These are phyloP conservation scores for Leccinum uliginosum DNA, from an alignment of 768 basidiomycete species.

Conservation along the genomic window DNA sequence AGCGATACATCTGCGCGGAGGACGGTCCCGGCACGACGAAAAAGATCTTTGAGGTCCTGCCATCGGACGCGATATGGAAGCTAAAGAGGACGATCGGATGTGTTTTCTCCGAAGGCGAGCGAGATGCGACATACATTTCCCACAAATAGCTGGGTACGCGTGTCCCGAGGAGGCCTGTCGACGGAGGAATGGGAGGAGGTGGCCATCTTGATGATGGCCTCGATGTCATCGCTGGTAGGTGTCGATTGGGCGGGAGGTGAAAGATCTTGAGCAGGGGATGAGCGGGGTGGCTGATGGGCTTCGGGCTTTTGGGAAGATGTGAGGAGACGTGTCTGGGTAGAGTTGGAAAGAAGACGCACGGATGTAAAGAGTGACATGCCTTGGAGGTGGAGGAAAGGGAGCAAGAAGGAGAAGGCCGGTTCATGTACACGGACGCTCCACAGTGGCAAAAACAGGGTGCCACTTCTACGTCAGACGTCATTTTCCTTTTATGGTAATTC, in stretches of 20 bases:
- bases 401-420: constrained; percentile 10
- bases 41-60: constrained; percentile 99
- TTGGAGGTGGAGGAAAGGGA: constrained; percentile 2
- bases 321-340: background rate
- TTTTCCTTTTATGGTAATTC: constrained; percentile 13
- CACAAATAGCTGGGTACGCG: constrained; percentile 92
- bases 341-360: constrained; percentile 1
- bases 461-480: constrained; percentile 33
- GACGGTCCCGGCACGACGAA: constrained; percentile 91
- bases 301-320: constrained; percentile 12
- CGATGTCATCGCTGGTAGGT: constrained; percentile 81
- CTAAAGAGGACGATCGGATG: constrained; percentile 35
- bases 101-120: background rate
- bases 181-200: constrained; percentile 59
- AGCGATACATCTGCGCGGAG: constrained; percentile 74
- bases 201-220: constrained; percentile 89
- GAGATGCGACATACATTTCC: constrained; percentile 68
- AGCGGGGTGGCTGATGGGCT: background rate
- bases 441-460: constrained; percentile 35
- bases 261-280: constrained; percentile 5
- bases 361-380: constrained; percentile 14
- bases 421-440: constrained; percentile 32
- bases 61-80: constrained; percentile 96
- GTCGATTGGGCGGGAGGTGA: constrained; percentile 14
- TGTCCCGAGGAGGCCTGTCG: constrained; percentile 66